Percentiles rank a stretch among this genome's conserved stretches.
Evolutionary conservation across 2,329 filamentous ascomycete species (phyloP).

Genomic region (Pezicula neosporulosa): DNA sequence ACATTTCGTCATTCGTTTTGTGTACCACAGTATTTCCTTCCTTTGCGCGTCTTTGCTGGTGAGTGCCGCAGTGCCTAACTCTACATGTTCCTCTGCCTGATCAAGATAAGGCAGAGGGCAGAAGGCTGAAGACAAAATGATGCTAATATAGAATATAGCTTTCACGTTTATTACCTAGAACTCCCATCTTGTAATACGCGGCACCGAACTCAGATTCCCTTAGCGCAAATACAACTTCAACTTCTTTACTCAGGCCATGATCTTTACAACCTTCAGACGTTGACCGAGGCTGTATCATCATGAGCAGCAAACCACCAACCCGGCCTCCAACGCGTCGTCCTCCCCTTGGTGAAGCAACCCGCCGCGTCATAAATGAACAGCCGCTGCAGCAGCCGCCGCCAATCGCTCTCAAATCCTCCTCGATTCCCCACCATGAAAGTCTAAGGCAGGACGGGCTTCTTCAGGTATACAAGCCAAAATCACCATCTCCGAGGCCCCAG

Average conservation of each 20-base stretch:
- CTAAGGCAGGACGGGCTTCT: conserved; percentile 15
- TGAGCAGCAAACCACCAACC: conserved; percentile 15
- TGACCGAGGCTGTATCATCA: conserved; percentile 7
- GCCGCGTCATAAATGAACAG: conserved; percentile 27
- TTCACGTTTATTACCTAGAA: too few species aligned
- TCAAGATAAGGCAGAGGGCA: too few species aligned
- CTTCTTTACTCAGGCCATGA: background rate
- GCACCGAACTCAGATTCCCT: too few species aligned
- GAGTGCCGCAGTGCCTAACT: too few species aligned
- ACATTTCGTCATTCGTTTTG: too few species aligned
- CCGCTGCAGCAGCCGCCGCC: background rate
- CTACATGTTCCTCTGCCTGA: too few species aligned
- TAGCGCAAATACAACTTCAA: background rate
- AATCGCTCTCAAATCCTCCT: conserved; percentile 10
- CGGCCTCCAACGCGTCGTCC: conserved; percentile 24
- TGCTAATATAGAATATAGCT: too few species aligned
- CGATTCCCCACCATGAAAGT: conserved; percentile 24
- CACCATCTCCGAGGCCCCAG: conserved; percentile 9
- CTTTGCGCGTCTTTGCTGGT: too few species aligned
- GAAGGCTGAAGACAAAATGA: too few species aligned
- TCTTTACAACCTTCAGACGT: background rate
- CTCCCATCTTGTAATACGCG: too few species aligned
- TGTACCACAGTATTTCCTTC: too few species aligned
- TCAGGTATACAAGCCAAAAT: conserved; percentile 8
- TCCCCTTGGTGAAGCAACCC: conserved; percentile 28